Evolutionary conservation across 192 early-diverging fungal genomes (phyloP).

Genomic region (Phycomyces nitens): DNA sequence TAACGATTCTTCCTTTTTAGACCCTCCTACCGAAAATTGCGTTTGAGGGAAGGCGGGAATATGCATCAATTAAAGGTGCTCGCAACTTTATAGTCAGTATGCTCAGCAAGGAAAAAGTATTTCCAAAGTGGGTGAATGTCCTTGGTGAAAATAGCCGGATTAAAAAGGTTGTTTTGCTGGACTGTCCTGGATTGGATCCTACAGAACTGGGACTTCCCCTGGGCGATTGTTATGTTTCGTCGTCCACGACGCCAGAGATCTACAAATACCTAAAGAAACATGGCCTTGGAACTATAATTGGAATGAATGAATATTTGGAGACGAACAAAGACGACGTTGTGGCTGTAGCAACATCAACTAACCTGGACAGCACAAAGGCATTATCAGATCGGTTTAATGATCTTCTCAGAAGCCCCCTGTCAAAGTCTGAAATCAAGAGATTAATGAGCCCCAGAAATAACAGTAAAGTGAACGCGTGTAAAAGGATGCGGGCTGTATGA

Average conservation of each 20-base stretch:
- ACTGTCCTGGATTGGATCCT: conserved; percentile 12
- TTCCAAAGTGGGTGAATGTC: not conserved
- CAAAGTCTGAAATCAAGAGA: conserved; percentile 16
- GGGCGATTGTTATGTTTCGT: not conserved
- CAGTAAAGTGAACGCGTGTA: not conserved
- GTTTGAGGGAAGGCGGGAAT: not conserved
- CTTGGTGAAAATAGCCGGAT: not conserved
- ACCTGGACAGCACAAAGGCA: conserved; percentile 7
- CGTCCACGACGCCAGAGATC: not conserved
- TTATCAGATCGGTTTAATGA: conserved; percentile 21
- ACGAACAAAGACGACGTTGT: not conserved
- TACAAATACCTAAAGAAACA: not conserved
- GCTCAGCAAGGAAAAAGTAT: not conserved
- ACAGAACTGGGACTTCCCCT: conserved; percentile 2
- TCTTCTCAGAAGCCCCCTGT: conserved; percentile 6
- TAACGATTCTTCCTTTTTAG: not conserved
- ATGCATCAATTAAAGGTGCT: conserved; percentile 7
- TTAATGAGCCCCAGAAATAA: conserved; percentile 2
- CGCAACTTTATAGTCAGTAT: conserved; percentile 5
- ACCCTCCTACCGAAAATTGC: conserved; percentile 1
- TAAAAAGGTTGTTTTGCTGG: conserved; percentile 4
- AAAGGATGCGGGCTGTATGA: too few relatives aligned
- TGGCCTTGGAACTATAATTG: not conserved
- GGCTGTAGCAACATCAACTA: conserved; percentile 1
- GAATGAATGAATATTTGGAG: not conserved